Evolutionary conservation across 1,139 yeast species (phyloP).

Genomic region (Magnusiomyces magnusii): DNA sequence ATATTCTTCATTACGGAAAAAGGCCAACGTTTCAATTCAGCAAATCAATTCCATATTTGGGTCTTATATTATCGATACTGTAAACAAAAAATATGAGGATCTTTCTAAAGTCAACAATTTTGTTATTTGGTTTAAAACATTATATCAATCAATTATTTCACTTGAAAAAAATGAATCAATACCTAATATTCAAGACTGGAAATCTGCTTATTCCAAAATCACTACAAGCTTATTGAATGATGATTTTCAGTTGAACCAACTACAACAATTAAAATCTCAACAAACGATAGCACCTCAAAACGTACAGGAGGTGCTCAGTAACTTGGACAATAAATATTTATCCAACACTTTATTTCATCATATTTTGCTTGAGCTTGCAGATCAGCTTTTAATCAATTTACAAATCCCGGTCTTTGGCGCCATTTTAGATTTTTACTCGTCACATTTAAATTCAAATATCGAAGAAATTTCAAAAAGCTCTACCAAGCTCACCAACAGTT

Average conservation of each 20-base stretch:
- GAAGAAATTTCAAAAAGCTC: slow-evolving; percentile 2
- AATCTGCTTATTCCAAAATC: slow-evolving; percentile 1
- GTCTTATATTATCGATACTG: slow-evolving; percentile 10
- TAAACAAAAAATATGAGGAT: slow-evolving; percentile 7
- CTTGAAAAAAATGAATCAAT: neutral
- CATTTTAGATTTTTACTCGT: slow-evolving; percentile 9
- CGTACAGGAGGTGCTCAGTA: neutral
- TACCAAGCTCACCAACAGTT: neutral
- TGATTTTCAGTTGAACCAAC: neutral
- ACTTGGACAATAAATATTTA: neutral
- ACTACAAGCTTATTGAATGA: neutral
- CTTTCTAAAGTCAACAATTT: slow-evolving; percentile 11
- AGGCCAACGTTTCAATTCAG: slow-evolving; percentile 8
- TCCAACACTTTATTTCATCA: slow-evolving; percentile 10
- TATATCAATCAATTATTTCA: neutral
- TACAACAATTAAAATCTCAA: neutral
- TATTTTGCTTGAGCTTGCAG: slow-evolving; percentile 5
- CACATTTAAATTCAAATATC: neutral
- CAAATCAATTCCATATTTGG: slow-evolving; percentile 15
- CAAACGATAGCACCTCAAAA: neutral
- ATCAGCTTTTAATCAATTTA: slow-evolving; percentile 2
- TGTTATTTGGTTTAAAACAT: slow-evolving; percentile 10
- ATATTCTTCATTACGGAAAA: slow-evolving; percentile 17
- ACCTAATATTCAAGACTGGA: slow-evolving; percentile 7
- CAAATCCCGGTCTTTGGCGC: slow-evolving; percentile 7